Percentiles rank a stretch among this genome's conserved stretches.
Evolutionary conservation across 139 green algal species (phyloP).

Genomic region (Eudorina sp.): DNA sequence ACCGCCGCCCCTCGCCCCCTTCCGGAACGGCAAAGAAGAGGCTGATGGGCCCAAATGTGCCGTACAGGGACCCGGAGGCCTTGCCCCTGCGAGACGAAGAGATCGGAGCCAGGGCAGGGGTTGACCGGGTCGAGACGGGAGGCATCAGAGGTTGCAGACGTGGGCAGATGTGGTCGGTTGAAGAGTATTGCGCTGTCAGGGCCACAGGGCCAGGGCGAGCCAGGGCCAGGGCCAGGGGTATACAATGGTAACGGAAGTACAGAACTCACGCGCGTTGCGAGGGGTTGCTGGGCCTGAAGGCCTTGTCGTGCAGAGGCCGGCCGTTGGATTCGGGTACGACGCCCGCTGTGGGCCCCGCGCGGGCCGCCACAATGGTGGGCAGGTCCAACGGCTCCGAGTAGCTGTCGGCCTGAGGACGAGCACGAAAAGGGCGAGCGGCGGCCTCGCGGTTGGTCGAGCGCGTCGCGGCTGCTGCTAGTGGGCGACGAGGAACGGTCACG

Average conservation of each 20-base stretch:
- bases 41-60: constrained; percentile 10
- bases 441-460: neutral
- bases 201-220: too few relatives aligned
- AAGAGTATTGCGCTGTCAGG: too few relatives aligned
- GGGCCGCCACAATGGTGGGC: constrained; percentile 6
- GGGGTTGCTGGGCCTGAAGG: constrained; percentile 24
- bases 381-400: constrained; percentile 22
- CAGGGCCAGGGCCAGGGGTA: too few relatives aligned
- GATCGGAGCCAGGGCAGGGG: neutral
- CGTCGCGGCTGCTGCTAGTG: neutral
- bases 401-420: neutral
- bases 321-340: neutral
- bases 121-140: too few relatives aligned
- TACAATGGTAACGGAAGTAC: too few relatives aligned
- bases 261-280: neutral
- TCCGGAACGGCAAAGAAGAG: constrained; percentile 9
- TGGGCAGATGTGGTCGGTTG: too few relatives aligned
- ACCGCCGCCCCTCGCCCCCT: too few relatives aligned
- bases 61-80: constrained; percentile 4
- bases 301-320: neutral
- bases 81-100: neutral
- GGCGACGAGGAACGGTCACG: neutral
- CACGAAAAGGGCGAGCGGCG: neutral
- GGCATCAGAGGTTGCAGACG: too few relatives aligned
- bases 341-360: neutral